Percentiles rank a stretch among this genome's conserved stretches.
These are phyloP conservation scores for Alnus glutinosa DNA, from an alignment of 306 rosid genomes.

Conservation along the genomic window DNA sequence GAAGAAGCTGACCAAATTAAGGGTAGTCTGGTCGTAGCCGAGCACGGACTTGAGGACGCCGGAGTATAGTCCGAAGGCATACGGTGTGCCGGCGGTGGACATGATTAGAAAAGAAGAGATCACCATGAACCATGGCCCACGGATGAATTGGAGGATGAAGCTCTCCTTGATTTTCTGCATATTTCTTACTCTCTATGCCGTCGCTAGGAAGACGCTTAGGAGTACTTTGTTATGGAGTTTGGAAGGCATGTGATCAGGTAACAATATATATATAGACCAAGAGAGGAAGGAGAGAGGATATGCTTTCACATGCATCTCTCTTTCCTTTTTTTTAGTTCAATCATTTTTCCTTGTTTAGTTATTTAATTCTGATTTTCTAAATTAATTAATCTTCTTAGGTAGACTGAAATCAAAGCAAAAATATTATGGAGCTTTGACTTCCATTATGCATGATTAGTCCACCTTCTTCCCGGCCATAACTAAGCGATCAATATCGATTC, in stretches of 20 bases:
- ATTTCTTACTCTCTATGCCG: neutral
- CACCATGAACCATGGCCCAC: constrained; percentile 42
- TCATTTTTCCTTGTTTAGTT: neutral
- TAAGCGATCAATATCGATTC: neutral
- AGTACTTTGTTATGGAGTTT: neutral
- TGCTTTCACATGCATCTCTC: neutral
- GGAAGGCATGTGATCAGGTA: neutral
- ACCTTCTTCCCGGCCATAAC: neutral
- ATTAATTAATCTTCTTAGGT: neutral
- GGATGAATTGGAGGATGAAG: constrained; percentile 26
- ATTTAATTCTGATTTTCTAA: neutral
- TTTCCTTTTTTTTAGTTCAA: neutral
- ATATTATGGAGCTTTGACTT: neutral
- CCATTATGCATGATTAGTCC: neutral
- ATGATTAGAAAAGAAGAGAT: constrained; percentile 39
- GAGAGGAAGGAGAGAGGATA: neutral
- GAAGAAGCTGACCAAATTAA: constrained; percentile 44
- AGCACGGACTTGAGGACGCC: constrained; percentile 31
- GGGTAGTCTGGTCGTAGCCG: constrained; percentile 50
- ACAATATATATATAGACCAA: constrained; percentile 1
- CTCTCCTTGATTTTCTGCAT: constrained; percentile 1
- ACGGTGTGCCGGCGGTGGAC: constrained; percentile 48
- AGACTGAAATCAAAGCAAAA: too few species aligned
- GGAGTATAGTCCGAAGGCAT: constrained; percentile 49
- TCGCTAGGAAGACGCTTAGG: neutral